phyloP scores from a whole-genome alignment of 2,329 filamentous ascomycete species.

The Ilyonectria robusta region DNA sequence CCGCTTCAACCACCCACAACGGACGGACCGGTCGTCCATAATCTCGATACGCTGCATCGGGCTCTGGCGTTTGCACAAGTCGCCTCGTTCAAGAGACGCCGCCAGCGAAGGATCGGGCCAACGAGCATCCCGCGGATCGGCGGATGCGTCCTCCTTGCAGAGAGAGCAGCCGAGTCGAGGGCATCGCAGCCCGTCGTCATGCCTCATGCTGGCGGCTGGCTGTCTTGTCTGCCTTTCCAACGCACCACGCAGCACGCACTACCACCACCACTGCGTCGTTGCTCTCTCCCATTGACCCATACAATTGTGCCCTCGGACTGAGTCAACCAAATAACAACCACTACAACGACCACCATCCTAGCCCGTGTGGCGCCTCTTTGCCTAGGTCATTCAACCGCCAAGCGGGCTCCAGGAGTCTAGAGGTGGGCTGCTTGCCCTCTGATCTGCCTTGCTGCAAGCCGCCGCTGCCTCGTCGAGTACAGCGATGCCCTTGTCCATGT shows the following conservation, averaged over 20 bases:
- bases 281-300: neutral
- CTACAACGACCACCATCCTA: neutral
- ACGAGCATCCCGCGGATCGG: too few relatives aligned
- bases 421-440: neutral
- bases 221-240: neutral
- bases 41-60: neutral
- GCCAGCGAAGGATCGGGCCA: too few relatives aligned
- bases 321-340: neutral
- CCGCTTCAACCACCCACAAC: neutral
- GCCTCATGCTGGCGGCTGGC: neutral
- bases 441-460: slow-evolving; percentile 22
- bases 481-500: neutral
- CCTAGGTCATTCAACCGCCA: slow-evolving; percentile 8
- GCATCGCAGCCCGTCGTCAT: neutral
- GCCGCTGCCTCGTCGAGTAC: slow-evolving; percentile 6
- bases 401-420: slow-evolving; percentile 3
- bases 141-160: too few relatives aligned
- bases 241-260: neutral
- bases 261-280: neutral
- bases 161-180: neutral
- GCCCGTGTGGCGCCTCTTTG: neutral
- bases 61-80: neutral
- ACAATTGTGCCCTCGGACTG: neutral
- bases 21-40: neutral
- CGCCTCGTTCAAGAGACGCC: neutral